Evolutionary conservation across 306 rosid genomes (phyloP).

Genomic region (Oxytropis ochrocephala): DNA sequence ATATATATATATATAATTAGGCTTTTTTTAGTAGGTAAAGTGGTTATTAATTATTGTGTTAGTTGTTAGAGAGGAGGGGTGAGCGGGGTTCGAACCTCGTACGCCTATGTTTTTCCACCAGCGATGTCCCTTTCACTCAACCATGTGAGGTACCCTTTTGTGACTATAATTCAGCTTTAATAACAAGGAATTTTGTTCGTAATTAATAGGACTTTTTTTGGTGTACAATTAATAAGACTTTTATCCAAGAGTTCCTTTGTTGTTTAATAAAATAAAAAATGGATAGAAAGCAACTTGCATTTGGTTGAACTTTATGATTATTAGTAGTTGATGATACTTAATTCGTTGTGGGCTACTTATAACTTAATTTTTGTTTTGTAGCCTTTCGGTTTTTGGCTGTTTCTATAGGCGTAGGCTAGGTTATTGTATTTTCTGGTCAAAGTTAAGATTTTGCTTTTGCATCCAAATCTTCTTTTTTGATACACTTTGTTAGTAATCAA

Average conservation of each 20-base stretch:
- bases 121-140: no score
- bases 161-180: no score
- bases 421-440: conserved; percentile 26
- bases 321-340: background rate
- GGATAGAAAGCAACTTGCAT: conserved; percentile 2
- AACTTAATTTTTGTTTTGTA: background rate
- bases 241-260: background rate
- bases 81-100: no score
- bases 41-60: no score
- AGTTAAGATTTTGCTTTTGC: conserved; percentile 26
- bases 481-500: conserved; percentile 35
- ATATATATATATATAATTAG: no score
- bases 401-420: background rate
- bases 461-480: conserved; percentile 24
- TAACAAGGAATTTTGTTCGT: background rate
- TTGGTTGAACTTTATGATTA: background rate
- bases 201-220: no score
- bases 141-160: no score
- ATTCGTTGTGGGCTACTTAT: conserved; percentile 5
- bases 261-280: background rate
- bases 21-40: no score
- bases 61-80: no score
- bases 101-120: no score
- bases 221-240: background rate
- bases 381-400: conserved; percentile 14